Evolutionary conservation across 257 asterid species (phyloP).

Genomic region (Capsicum rhomboideum): DNA sequence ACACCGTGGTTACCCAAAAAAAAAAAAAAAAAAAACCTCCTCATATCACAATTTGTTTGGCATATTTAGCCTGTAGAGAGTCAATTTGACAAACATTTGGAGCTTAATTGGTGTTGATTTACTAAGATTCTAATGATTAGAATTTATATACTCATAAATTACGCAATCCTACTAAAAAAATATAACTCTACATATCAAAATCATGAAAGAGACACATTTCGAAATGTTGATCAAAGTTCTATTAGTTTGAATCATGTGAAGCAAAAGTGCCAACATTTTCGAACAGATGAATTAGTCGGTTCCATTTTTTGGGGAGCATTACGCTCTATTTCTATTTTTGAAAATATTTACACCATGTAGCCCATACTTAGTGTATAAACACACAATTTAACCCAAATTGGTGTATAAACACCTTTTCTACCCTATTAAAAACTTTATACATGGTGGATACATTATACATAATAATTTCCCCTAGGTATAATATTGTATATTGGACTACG

Average conservation of each 20-base stretch:
- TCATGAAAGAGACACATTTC: neutral
- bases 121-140: neutral
- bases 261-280: neutral
- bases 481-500: too few species aligned
- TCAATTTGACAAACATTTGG: neutral
- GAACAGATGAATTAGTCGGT: neutral
- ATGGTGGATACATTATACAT: too few species aligned
- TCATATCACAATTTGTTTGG: neutral
- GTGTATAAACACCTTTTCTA: too few species aligned
- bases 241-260: neutral
- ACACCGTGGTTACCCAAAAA: too few species aligned
- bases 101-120: neutral
- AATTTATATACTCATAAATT: neutral
- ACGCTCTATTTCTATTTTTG: too few species aligned
- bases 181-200: neutral
- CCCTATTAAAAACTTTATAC: too few species aligned
- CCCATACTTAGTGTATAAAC: too few species aligned
- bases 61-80: neutral
- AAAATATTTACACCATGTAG: too few species aligned
- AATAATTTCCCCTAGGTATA: too few species aligned
- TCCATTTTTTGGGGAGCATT: too few species aligned
- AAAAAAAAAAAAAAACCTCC: too few species aligned
- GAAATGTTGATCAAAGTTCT: neutral
- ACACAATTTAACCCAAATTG: too few species aligned
- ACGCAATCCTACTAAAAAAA: neutral